Conservation (phyloP, 139 green algal species). For the Chlorella ohadii region DNA sequence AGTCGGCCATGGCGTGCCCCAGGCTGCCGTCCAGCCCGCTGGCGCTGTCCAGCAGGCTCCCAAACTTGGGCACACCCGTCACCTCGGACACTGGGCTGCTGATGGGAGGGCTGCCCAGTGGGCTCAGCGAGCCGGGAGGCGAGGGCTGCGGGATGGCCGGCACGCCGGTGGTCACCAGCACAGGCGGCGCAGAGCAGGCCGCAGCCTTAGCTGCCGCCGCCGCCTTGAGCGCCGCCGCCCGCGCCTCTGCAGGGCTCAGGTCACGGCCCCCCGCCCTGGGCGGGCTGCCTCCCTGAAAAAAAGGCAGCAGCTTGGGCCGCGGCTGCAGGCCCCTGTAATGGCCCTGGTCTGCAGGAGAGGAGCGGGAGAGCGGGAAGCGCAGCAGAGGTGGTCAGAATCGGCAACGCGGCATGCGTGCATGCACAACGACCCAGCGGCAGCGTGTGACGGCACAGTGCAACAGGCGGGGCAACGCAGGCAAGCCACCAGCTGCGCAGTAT, state of each 20-base stretch:
- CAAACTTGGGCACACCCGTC: neutral
- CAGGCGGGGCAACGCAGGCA: neutral
- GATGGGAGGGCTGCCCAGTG: neutral
- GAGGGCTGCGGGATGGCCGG: neutral
- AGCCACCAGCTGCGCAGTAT: neutral
- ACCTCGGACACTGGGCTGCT: neutral
- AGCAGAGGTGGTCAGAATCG: no score
- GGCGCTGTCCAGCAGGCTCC: neutral
- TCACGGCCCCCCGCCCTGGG: neutral
- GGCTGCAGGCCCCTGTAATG: conserved; percentile 9
- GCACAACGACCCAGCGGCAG: no score
- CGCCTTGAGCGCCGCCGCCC: neutral
- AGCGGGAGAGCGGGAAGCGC: neutral
- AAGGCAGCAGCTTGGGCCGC: neutral
- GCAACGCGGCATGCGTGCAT: no score
- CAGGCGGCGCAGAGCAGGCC: neutral
- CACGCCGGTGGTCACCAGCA: neutral
- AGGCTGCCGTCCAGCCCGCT: neutral
- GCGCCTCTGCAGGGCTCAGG: neutral
- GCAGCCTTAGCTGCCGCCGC: neutral
- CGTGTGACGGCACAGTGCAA: no score
- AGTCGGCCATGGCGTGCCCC: neutral
- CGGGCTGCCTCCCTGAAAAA: neutral
- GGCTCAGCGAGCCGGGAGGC: neutral
- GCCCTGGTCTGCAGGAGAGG: conserved; percentile 26